These are phyloP conservation scores for Curvularia verruculosa DNA, from an alignment of 2,329 filamentous ascomycete species.

Conservation along the genomic window DNA sequence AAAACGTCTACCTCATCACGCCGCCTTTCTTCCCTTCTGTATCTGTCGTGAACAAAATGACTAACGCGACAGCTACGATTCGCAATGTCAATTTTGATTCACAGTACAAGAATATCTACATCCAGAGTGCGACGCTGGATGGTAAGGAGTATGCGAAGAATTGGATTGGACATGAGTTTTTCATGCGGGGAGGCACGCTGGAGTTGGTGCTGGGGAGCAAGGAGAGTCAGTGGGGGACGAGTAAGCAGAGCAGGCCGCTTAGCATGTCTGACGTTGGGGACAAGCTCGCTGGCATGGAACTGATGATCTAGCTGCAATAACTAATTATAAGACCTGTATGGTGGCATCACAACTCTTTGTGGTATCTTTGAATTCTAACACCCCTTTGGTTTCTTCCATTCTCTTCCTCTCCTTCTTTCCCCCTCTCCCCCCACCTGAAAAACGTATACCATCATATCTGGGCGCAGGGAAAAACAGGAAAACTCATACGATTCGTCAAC, in stretches of 20 bases:
- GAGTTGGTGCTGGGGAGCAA: slow-evolving; percentile 51
- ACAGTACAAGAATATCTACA: slow-evolving; percentile 51
- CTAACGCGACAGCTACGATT: slow-evolving; percentile 52
- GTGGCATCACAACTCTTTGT: background rate
- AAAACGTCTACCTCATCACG: slow-evolving; percentile 57
- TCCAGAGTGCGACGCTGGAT: slow-evolving; percentile 53
- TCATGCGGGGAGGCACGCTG: slow-evolving; percentile 51
- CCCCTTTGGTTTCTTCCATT: background rate
- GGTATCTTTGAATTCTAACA: background rate
- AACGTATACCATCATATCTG: background rate
- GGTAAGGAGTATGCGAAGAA: slow-evolving; percentile 52
- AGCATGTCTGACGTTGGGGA: slow-evolving; percentile 17
- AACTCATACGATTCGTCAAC: background rate
- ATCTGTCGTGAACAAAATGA: slow-evolving; percentile 49
- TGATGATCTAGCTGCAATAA: background rate
- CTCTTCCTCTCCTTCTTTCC: no score
- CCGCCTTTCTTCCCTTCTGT: slow-evolving; percentile 55
- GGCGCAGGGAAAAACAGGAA: background rate
- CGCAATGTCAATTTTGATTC: slow-evolving; percentile 51
- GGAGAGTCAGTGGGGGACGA: slow-evolving; percentile 55
- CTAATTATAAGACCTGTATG: background rate
- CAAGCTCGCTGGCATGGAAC: background rate
- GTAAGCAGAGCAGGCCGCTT: slow-evolving; percentile 44
- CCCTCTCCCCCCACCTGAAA: no score
- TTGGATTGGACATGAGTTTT: slow-evolving; percentile 56